Base-by-base conservation (phyloP, 805 yeast genomes). In the Candida khao-thaluensis region DNA sequence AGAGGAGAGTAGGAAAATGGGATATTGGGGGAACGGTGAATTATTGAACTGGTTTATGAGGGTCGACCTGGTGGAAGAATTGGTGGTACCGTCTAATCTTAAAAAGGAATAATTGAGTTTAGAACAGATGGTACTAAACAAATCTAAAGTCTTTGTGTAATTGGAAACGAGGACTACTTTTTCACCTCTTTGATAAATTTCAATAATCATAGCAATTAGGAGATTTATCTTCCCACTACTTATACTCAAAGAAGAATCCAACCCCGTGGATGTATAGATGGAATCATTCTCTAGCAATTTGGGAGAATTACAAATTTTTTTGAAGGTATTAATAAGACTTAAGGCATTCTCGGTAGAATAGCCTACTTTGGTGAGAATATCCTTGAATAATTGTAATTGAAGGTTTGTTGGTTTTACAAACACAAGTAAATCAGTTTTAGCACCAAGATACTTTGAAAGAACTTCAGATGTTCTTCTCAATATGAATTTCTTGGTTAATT, bases 141-240 rank as follows among this genome's bases (percentile, higher is more conserved):
- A 59, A 54, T 91, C 95, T 23, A 91, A 68, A 0, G 96, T 88
- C 51, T 85, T 83, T 0, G 97, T 91, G 46, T 81, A 90, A 46
- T 91, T 88, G 0, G 96, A 89, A 1, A 90, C 85, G 17, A 91
- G 60, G 1, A 91, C 96, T 2, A 83, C 78, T 55, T 90, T 91
- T 53, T 91, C 97, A 5, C 59, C 50, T 3, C 53, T 48, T 18
- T 58, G 56, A 2, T 85, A 68, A 2, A 87, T 69, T 30, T 74
- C 74, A 2, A 66, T 56, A 4, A 93, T 47, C 7, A 90, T 56
- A 2, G 76, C 71, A 23, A 79, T 69, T 5, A 91, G 60, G 0
- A 83, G 67, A 30, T 66, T 64, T 17, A 89, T 63, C 54, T 91
- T 91, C 2, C 96, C 95, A 43, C 81, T 66, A 1, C 56, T 22